These are phyloP conservation scores for Aspergillus funiculosus DNA, from an alignment of 495 filamentous ascomycete species.

Conservation along the genomic window DNA sequence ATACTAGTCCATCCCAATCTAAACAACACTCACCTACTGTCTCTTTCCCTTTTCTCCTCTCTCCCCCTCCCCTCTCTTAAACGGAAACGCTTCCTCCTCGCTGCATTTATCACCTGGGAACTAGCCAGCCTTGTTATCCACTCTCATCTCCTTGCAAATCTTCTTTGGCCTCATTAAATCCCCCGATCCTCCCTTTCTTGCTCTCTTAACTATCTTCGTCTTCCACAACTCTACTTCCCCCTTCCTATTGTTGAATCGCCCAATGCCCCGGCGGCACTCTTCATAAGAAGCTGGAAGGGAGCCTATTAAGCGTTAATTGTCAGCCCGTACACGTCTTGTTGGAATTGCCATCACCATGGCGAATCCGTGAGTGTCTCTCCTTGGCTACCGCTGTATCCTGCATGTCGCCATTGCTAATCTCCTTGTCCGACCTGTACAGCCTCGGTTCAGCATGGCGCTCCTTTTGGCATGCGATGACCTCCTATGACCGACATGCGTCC, in stretches of 20 bases:
- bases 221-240: conserved; percentile 17
- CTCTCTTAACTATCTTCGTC: conserved; percentile 4
- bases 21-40: conserved; percentile 9
- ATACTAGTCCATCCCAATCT: conserved; percentile 9
- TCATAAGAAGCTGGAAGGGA: conserved; percentile 11
- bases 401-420: neutral
- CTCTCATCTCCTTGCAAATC: conserved; percentile 9
- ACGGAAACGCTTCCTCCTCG: conserved; percentile 11
- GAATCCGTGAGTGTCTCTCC: conserved; percentile 20
- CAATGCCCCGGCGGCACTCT: conserved; percentile 16
- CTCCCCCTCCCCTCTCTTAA: conserved; percentile 18
- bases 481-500: conserved; percentile 67
- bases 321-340: neutral
- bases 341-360: conserved; percentile 19
- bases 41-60: conserved; percentile 5
- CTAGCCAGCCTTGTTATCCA: neutral
- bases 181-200: conserved; percentile 12
- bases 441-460: conserved; percentile 62
- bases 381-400: neutral
- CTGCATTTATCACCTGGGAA: conserved; percentile 6
- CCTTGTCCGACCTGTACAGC: conserved; percentile 30
- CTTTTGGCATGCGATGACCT: conserved; percentile 97
- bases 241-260: conserved; percentile 12
- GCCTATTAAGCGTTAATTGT: conserved; percentile 4
- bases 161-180: neutral